Evolutionary conservation across 202 grass and related monocot species (phyloP).

Genomic region (Schoenoplectus tabernaemontani): DNA sequence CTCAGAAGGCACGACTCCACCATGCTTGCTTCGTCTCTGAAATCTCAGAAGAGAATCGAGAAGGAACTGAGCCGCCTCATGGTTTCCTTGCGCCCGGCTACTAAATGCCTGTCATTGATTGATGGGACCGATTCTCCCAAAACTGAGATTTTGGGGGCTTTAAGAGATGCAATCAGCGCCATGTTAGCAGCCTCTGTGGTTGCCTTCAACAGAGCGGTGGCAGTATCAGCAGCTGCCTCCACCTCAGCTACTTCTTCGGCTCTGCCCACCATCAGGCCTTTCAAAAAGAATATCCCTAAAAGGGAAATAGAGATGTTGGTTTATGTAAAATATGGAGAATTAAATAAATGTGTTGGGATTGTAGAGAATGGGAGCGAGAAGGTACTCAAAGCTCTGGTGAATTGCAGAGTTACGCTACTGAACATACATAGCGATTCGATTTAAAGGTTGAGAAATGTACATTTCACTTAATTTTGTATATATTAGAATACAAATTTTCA

Average conservation of each 20-base stretch:
- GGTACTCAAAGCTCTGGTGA: constrained; percentile 44
- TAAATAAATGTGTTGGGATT: constrained; percentile 27
- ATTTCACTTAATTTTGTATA: neutral
- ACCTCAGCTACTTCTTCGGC: neutral
- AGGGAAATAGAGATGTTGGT: constrained; percentile 25
- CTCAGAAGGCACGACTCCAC: constrained; percentile 26
- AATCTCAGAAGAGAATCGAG: constrained; percentile 27
- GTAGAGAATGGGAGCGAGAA: constrained; percentile 44
- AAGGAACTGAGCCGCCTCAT: constrained; percentile 38
- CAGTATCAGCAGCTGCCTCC: constrained; percentile 25
- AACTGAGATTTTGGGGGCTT: constrained; percentile 24
- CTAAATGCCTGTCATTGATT: neutral
- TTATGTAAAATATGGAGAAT: constrained; percentile 26
- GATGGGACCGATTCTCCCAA: neutral
- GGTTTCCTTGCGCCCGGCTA: constrained; percentile 10
- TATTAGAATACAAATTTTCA: neutral
- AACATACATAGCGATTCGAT: constrained; percentile 46
- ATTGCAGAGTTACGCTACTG: constrained; percentile 44
- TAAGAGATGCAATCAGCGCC: constrained; percentile 32
- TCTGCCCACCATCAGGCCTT: neutral
- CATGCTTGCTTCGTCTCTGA: constrained; percentile 33
- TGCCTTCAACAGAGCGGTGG: constrained; percentile 31
- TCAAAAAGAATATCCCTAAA: constrained; percentile 5
- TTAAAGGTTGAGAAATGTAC: neutral
- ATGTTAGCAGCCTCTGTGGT: constrained; percentile 25